Percentiles rank a stretch among this genome's conserved stretches.
Evolutionary conservation across 495 filamentous ascomycete genomes (phyloP).

Genomic region (Corynascus novoguineensis): DNA sequence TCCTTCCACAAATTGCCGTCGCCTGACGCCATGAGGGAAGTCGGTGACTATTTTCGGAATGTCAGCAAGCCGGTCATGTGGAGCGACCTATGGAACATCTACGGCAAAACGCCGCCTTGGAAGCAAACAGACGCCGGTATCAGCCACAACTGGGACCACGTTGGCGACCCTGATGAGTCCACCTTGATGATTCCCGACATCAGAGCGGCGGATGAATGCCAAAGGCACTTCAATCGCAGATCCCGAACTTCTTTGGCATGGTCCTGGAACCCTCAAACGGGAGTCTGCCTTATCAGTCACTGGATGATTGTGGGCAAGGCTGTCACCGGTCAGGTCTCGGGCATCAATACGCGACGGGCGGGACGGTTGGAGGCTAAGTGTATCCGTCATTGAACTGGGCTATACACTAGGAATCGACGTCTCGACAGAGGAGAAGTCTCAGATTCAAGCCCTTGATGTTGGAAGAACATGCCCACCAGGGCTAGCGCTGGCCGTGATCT

Average conservation of each 20-base stretch:
- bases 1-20: conserved; percentile 38
- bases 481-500: no score
- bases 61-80: conserved; percentile 34
- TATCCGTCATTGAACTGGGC: conserved; percentile 1
- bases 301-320: conserved; percentile 42
- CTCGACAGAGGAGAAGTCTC: no score
- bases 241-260: conserved; percentile 37
- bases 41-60: conserved; percentile 33
- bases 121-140: conserved; percentile 26
- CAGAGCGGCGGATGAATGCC: conserved; percentile 22
- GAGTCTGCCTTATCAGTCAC: conserved; percentile 34
- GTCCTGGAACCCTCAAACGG: conserved; percentile 34
- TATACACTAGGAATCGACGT: neutral
- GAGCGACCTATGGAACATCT: conserved; percentile 37
- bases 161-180: conserved; percentile 33
- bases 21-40: conserved; percentile 31
- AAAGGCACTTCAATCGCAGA: conserved; percentile 24
- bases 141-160: conserved; percentile 34
- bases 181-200: conserved; percentile 29
- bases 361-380: conserved; percentile 17
- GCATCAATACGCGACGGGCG: conserved; percentile 13
- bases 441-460: no score
- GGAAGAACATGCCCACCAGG: no score
- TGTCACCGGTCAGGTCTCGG: conserved; percentile 19
- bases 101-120: conserved; percentile 29